These are phyloP conservation scores for Rutstroemia sp. DNA, from an alignment of 2,329 filamentous ascomycete species.

Conservation along the genomic window DNA sequence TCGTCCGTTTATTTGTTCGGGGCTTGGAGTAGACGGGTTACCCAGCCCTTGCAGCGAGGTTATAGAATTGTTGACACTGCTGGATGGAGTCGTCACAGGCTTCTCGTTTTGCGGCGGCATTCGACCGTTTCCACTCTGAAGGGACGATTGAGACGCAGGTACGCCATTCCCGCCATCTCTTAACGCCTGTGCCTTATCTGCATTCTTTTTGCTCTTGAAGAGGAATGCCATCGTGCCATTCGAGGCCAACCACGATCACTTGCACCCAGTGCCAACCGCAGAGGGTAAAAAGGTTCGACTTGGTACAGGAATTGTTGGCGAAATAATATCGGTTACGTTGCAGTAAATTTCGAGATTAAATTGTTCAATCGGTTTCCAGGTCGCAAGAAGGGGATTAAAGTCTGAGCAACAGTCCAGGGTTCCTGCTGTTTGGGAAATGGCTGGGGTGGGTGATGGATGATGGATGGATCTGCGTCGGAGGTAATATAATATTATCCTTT, in stretches of 20 bases:
- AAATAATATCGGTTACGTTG: constrained; percentile 2
- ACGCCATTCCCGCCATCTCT: constrained; percentile 21
- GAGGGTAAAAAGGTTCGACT: background rate
- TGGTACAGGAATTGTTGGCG: background rate
- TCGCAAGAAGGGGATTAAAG: constrained; percentile 5
- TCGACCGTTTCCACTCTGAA: constrained; percentile 40
- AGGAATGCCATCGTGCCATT: constrained; percentile 63
- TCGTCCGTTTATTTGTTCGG: constrained; percentile 48
- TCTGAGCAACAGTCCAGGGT: constrained; percentile 5
- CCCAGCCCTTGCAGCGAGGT: constrained; percentile 52
- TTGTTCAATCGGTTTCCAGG: background rate
- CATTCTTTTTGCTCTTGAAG: constrained; percentile 75
- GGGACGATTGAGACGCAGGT: constrained; percentile 36
- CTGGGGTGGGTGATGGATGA: background rate
- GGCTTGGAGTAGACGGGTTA: constrained; percentile 25
- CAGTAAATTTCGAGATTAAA: constrained; percentile 1
- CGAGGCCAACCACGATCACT: constrained; percentile 23
- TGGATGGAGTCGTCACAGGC: constrained; percentile 52
- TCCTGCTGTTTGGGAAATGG: constrained; percentile 8
- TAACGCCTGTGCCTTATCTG: constrained; percentile 48
- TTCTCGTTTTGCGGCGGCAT: constrained; percentile 42
- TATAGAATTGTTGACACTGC: constrained; percentile 41
- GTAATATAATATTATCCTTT: background rate
- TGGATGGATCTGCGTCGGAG: background rate
- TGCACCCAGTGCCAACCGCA: constrained; percentile 2